A percentile compares a stretch with the other conserved stretches of the same genome.
Conservation (phyloP, 371 early-diverging fungal genomes). For the Blyttiomyces sp. region DNA sequence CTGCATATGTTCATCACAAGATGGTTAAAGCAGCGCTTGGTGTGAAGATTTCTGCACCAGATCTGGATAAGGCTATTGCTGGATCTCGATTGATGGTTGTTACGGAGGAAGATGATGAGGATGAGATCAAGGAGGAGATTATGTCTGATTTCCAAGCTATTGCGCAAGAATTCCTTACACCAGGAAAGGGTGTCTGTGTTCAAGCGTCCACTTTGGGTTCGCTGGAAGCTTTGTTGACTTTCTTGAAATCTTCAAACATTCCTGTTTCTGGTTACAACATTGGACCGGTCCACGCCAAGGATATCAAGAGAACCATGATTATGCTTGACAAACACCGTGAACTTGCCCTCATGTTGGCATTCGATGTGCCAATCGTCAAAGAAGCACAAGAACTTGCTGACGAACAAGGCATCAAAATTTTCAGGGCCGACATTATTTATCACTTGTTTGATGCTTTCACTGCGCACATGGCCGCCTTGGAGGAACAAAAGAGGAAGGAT, state of each 20-base stretch:
- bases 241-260: constrained; percentile 91
- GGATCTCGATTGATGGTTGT: constrained; percentile 95
- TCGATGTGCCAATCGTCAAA: constrained; percentile 97
- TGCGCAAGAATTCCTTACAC: constrained; percentile 77
- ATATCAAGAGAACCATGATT: constrained; percentile 88
- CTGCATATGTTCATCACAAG: constrained; percentile 96
- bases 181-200: constrained; percentile 96
- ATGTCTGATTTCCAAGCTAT: constrained; percentile 85
- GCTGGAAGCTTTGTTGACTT: constrained; percentile 97
- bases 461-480: constrained; percentile 55
- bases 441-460: constrained; percentile 98
- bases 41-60: constrained; percentile 96
- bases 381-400: constrained; percentile 95
- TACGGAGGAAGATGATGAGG: constrained; percentile 95
- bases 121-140: constrained; percentile 89
- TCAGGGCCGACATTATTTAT: constrained; percentile 99
- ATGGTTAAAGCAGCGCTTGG: constrained; percentile 97
- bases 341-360: constrained; percentile 95
- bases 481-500: constrained; percentile 85
- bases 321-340: constrained; percentile 93
- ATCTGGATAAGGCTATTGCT: constrained; percentile 97
- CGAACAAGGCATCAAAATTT: constrained; percentile 88
- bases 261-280: constrained; percentile 98
- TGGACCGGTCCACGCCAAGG: constrained; percentile 98
- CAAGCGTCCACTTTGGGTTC: constrained; percentile 99